A percentile compares a stretch with the other conserved stretches of the same genome.
Conservation (phyloP, 495 filamentous ascomycete genomes). For the Cetradonia linearis region DNA sequence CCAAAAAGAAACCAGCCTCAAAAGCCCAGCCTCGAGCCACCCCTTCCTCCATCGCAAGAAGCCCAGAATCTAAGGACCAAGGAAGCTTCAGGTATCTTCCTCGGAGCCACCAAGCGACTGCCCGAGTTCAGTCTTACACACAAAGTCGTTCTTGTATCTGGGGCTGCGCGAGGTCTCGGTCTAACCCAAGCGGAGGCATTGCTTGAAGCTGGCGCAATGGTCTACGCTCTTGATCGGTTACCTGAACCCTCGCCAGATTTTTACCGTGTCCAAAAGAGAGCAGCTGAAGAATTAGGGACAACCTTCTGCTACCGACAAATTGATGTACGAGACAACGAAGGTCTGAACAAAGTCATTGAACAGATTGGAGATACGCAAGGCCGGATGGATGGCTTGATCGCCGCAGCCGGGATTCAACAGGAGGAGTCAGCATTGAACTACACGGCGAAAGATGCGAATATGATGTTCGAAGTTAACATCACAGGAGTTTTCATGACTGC, state of each 20-base stretch:
- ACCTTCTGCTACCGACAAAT: constrained; percentile 69
- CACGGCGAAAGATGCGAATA: constrained; percentile 51
- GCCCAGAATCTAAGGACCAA: constrained; percentile 16
- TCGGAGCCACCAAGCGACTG: constrained; percentile 36
- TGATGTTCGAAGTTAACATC: constrained; percentile 67
- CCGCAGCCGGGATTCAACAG: constrained; percentile 66
- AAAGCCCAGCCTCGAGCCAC: constrained; percentile 19
- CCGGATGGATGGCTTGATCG: constrained; percentile 65
- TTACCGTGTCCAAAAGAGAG: constrained; percentile 50
- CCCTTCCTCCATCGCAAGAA: constrained; percentile 21
- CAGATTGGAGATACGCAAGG: constrained; percentile 61
- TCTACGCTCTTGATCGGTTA: constrained; percentile 35
- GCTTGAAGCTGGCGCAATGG: constrained; percentile 67
- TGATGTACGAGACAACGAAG: constrained; percentile 68
- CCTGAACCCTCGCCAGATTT: constrained; percentile 48
- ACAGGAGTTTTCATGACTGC: constrained; percentile 70
- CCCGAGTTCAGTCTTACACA: constrained; percentile 71
- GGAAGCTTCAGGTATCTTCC: constrained; percentile 18
- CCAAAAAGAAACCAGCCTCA: constrained; percentile 21
- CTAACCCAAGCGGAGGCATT: constrained; percentile 69
- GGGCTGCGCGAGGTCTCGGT: constrained; percentile 69
- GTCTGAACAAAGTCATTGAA: constrained; percentile 55
- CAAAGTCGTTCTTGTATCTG: constrained; percentile 70
- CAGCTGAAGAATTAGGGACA: constrained; percentile 54
- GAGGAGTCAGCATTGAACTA: constrained; percentile 62